Base-by-base conservation (phyloP, 176 grass and related monocot species). In the Calamus simplicifolius region DNA sequence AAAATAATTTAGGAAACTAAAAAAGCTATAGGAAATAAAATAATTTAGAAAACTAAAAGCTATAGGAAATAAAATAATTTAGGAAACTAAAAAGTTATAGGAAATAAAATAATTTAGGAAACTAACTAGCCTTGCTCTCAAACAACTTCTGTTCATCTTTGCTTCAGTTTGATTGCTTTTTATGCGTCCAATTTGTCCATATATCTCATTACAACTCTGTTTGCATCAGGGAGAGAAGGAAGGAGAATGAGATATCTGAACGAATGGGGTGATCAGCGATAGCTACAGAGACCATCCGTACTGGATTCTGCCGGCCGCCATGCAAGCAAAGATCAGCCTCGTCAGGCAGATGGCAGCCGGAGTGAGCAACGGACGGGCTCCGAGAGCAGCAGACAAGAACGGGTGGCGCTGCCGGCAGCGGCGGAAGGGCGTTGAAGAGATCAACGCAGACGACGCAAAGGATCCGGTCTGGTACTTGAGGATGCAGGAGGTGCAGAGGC, bases 181-280 rank as follows among this genome's bases (percentile, higher is more conserved):
- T n/a, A n/a, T n/a, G n/a, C n/a, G n/a, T n/a, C n/a, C n/a, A n/a
- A n/a, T n/a, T n/a, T n/a, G n/a, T n/a, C n/a, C n/a, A n/a, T n/a
- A n/a, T n/a, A n/a, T n/a, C n/a, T n/a, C n/a, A n/a, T n/a, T n/a
- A n/a, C n/a, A n/a, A n/a, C n/a, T n/a, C n/a, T n/a, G n/a, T n/a
- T n/a, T n/a, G n/a, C n/a, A n/a, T n/a, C n/a, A n/a, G 18, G 19
- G 4, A 4, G 4, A 55, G 19, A n/a, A 6, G 8, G 19, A n/a
- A n/a, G n/a, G n/a, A n/a, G n/a, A n/a, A n/a, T n/a, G n/a, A n/a
- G n/a, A n/a, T n/a, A 95, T 85, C 85, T 95, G 89, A 25, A 95
- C 81, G 89, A 89, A 95, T n/a, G 89, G 89, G 27, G 89, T 95
- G 72, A 95, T 85, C 58, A 95, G 89, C 48, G 89, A 95, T 19